Base-by-base conservation (phyloP, 108 stramenopile species). In the Pseudonitzschia multiseries region DNA sequence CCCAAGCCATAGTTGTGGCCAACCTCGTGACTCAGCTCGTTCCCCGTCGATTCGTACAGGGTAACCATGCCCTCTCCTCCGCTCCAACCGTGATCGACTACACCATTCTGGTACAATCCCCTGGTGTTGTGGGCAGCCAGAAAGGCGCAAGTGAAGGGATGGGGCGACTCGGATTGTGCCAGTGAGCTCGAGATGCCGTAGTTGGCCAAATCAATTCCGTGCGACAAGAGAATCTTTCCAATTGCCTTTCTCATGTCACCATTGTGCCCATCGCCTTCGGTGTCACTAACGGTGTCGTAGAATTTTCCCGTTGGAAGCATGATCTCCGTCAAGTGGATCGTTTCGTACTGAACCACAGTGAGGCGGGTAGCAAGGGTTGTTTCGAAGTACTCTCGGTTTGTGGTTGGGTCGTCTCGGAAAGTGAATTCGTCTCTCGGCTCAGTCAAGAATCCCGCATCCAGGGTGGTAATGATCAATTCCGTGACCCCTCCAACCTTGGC, bases 121-220 rank as follows among this genome's bases (percentile, higher is more conserved):
- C 22, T 24, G 0, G 57, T 31, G 27, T 59, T 59, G 8, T 59
- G 57, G 17, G 57, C 57, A 26, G 57, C 57, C 26, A 59, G 27
- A 17, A 59, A 27, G 21, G 57, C 57, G 29, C 57, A 59, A 17
- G 57, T 33, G 57, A 59, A 59, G 9, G 57, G 57, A 59, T 59
- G 0, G 21, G 57, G 29, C 26, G 57, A 59, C 29, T 33, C 57
- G 29, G 28, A 31, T 59, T 27, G 29, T 59, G 28, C 57, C 29
- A 59, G 26, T 8, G 28, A 31, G 26, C 28, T 31, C 24, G 57
- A 59, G 29, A 59, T 26, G 29, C 57, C 57, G 29, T 59, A 59
- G 57, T 59, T 59, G 15, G 57, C 57, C 27, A 59, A 33, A 59
- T 59, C 57, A 59, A 59, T 59, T 26, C 57, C 57, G 27, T 59